Evolutionary conservation across 2,329 filamentous ascomycete species (phyloP).

Genomic region (Monosporascus sp.): DNA sequence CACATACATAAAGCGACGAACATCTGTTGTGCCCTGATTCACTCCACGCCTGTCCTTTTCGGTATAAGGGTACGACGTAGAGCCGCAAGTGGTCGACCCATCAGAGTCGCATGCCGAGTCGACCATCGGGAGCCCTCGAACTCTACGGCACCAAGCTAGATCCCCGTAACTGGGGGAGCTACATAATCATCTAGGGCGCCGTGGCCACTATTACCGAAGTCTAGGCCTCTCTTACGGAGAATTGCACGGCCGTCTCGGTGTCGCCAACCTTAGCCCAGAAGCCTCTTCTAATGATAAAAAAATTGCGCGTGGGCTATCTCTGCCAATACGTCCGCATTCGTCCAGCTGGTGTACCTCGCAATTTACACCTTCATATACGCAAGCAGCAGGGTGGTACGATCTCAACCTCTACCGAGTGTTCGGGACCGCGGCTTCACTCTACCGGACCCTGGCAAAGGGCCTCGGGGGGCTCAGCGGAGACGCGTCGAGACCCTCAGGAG

Average conservation of each 20-base stretch:
- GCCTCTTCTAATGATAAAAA: too few relatives aligned
- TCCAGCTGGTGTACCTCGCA: neutral
- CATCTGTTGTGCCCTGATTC: neutral
- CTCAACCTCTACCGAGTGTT: neutral
- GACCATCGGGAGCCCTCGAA: too few relatives aligned
- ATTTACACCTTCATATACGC: neutral
- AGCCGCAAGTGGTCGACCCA: too few relatives aligned
- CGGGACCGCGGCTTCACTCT: neutral
- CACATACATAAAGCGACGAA: neutral
- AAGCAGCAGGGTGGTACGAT: neutral
- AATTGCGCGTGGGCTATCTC: too few relatives aligned
- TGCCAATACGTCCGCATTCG: neutral
- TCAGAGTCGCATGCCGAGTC: too few relatives aligned
- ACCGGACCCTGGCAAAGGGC: neutral
- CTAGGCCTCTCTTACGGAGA: too few relatives aligned
- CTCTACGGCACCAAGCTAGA: too few relatives aligned
- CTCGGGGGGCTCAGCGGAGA: neutral
- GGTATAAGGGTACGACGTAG: neutral
- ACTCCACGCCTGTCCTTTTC: neutral
- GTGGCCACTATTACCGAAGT: too few relatives aligned
- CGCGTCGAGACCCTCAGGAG: neutral
- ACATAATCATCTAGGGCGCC: too few relatives aligned
- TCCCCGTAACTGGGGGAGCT: too few relatives aligned
- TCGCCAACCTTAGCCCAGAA: too few relatives aligned
- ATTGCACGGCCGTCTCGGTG: too few relatives aligned